Conservation (phyloP, 352 stramenopile species). For the Peronospora tabacina region DNA sequence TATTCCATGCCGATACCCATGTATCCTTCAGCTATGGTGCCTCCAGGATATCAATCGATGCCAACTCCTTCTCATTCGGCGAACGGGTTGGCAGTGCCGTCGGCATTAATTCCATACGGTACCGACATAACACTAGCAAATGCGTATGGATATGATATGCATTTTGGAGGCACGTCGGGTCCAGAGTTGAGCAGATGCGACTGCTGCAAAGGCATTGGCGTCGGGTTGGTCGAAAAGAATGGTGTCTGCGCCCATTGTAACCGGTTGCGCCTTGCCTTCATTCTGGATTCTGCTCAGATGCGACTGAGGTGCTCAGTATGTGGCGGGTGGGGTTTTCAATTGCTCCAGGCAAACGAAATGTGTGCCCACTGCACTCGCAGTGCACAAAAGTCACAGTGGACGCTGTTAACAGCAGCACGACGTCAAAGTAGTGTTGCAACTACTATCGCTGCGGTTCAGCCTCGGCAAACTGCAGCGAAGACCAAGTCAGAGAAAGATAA, state of each 20-base stretch:
- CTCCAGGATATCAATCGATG: conserved; percentile 20
- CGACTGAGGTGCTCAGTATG: conserved; percentile 43
- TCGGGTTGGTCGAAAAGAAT: conserved; percentile 63
- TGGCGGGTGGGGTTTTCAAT: conserved; percentile 47
- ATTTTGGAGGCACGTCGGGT: conserved; percentile 7
- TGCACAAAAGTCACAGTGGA: conserved; percentile 14
- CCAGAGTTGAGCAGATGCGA: conserved; percentile 44
- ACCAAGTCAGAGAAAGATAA: conserved; percentile 9
- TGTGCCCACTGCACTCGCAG: conserved; percentile 49
- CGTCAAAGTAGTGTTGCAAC: conserved; percentile 9
- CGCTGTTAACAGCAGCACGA: conserved; percentile 2
- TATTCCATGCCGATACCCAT: conserved; percentile 23
- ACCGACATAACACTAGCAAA: conserved; percentile 16
- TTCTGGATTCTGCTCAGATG: conserved; percentile 58
- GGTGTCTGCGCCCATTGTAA: conserved; percentile 63
- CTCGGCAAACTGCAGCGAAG: conserved; percentile 6
- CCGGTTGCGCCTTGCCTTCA: conserved; percentile 56
- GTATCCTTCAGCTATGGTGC: conserved; percentile 26
- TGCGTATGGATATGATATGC: conserved; percentile 10
- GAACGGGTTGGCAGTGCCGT: conserved; percentile 14
- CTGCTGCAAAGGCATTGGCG: conserved; percentile 41
- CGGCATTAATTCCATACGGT: conserved; percentile 35
- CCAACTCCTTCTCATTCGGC: conserved; percentile 19
- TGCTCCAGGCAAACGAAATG: conserved; percentile 40
- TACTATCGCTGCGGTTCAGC: not conserved